Conservation (phyloP, 108 stramenopile genomes). For the Cylindrotheca closterium region DNA sequence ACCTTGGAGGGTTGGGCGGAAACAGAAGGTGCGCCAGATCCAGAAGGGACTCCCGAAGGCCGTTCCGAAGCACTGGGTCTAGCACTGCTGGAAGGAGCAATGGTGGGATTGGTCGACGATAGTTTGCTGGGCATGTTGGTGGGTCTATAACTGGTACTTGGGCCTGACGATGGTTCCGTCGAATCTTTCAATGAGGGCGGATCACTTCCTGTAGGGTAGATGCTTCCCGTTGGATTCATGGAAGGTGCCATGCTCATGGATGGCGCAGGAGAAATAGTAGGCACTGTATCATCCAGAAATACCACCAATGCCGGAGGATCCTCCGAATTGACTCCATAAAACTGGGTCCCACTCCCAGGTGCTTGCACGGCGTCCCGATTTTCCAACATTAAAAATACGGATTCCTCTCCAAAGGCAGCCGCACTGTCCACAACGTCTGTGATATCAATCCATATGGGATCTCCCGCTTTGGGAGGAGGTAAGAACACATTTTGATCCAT, state of each 20-base stretch:
- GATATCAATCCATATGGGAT: not conserved
- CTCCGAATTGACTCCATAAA: not conserved
- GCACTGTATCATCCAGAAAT: not conserved
- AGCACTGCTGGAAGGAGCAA: not conserved
- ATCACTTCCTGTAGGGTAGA: not conserved
- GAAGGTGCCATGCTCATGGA: not conserved
- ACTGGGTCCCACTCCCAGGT: not conserved
- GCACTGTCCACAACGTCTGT: not conserved
- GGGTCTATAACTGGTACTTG: not conserved
- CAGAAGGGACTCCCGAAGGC: not conserved
- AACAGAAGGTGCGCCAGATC: not conserved
- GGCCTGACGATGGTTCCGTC: not conserved
- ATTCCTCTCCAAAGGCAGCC: not conserved
- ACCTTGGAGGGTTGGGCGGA: not conserved
- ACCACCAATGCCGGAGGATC: not conserved
- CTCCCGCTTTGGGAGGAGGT: not conserved
- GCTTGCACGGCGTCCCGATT: not conserved
- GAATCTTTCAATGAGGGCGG: not conserved
- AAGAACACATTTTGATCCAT: not conserved
- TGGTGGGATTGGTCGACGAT: too few species aligned
- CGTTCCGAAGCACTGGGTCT: not conserved
- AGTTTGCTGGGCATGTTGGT: not conserved
- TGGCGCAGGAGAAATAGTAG: not conserved
- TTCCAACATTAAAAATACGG: not conserved
- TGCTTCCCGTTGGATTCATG: not conserved